These are phyloP conservation scores for Apiospora phragmitis DNA, from an alignment of 2,329 filamentous ascomycete species.

Conservation along the genomic window DNA sequence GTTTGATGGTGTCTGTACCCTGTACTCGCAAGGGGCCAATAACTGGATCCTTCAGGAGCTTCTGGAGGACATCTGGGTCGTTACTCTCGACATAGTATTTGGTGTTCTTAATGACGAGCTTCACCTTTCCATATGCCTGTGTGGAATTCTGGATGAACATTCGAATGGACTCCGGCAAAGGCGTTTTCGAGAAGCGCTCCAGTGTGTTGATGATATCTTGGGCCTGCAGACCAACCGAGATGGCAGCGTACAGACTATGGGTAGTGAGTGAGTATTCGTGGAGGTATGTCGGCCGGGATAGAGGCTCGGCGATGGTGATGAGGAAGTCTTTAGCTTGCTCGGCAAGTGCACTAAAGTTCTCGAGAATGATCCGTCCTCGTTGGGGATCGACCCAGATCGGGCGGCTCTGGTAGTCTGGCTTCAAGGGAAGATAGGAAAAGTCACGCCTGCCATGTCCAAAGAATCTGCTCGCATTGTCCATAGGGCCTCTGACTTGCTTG, in stretches of 20 bases:
- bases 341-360: slow-evolving; percentile 89
- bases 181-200: slow-evolving; percentile 85
- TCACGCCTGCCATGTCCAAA: slow-evolving; percentile 56
- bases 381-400: slow-evolving; percentile 92
- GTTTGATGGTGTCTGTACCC: slow-evolving; percentile 69
- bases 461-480: slow-evolving; percentile 44
- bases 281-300: slow-evolving; percentile 84
- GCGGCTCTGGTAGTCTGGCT: slow-evolving; percentile 84
- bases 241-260: slow-evolving; percentile 92
- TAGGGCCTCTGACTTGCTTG: slow-evolving; percentile 40
- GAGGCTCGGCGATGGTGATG: slow-evolving; percentile 91
- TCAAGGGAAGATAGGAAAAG: slow-evolving; percentile 79
- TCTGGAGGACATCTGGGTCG: slow-evolving; percentile 83
- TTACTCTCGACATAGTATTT: slow-evolving; percentile 92
- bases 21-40: slow-evolving; percentile 81
- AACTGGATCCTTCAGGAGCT: slow-evolving; percentile 78
- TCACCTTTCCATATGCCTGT: slow-evolving; percentile 91
- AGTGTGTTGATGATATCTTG: slow-evolving; percentile 88
- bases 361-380: slow-evolving; percentile 84
- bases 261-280: slow-evolving; percentile 93
- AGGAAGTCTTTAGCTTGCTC: slow-evolving; percentile 90
- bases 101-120: slow-evolving; percentile 91
- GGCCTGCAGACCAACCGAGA: slow-evolving; percentile 89
- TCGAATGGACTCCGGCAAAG: slow-evolving; percentile 77
- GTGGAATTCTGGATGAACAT: slow-evolving; percentile 79